A percentile compares a stretch with the other conserved stretches of the same genome.
phyloP scores from a whole-genome alignment of 495 filamentous ascomycete genomes.

The Penicillium roqueforti region DNA sequence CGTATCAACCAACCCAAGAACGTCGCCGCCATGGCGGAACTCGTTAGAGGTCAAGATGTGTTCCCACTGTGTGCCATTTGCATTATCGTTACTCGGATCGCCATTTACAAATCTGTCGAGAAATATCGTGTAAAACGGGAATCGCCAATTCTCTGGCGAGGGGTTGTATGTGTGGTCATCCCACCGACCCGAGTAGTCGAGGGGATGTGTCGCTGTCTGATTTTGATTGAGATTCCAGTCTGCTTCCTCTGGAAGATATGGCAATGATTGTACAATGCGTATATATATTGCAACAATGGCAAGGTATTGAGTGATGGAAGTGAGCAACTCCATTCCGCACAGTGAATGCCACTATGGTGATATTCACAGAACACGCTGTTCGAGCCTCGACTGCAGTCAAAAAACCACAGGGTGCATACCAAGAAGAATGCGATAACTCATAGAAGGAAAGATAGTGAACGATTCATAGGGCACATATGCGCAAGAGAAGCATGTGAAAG shows the following conservation, averaged over 20 bases:
- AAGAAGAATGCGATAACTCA: constrained; percentile 4
- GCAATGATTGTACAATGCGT: constrained; percentile 13
- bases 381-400: constrained; percentile 10
- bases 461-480: constrained; percentile 5
- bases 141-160: constrained; percentile 37
- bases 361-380: constrained; percentile 12
- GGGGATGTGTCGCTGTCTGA: constrained; percentile 17
- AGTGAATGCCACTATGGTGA: constrained; percentile 14
- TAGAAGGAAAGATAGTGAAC: constrained; percentile 5
- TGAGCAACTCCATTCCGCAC: constrained; percentile 9
- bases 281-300: constrained; percentile 14
- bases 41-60: constrained; percentile 37
- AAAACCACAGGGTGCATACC: constrained; percentile 7
- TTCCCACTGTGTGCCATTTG: constrained; percentile 37
- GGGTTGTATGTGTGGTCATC: constrained; percentile 33
- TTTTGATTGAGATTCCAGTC: constrained; percentile 37
- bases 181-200: constrained; percentile 37
- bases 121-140: constrained; percentile 38
- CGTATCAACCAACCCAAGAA: constrained; percentile 30
- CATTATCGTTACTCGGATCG: constrained; percentile 36
- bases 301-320: constrained; percentile 10
- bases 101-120: constrained; percentile 39
- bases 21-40: constrained; percentile 36
- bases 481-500: constrained; percentile 8
- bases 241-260: constrained; percentile 28